Evolutionary conservation across 176 grass and related monocot species (phyloP).

Genomic region (Eremochloa ophiuroides): DNA sequence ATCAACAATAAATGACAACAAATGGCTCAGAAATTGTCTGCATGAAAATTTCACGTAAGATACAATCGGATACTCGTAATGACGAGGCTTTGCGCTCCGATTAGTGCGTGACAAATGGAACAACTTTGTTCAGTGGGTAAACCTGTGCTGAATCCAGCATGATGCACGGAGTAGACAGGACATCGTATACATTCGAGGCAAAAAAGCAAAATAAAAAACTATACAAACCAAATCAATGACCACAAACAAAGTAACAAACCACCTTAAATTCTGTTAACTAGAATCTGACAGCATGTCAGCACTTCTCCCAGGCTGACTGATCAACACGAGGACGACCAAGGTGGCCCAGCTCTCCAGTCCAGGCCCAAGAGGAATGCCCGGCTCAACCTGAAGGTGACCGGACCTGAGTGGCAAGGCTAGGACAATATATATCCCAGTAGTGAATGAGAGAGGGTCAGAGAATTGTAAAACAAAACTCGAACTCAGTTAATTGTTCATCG

Average conservation of each 20-base stretch:
- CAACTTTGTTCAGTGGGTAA: background rate
- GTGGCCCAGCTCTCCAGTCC: no score
- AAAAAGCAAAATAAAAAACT: background rate
- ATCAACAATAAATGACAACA: no score
- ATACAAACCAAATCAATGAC: background rate
- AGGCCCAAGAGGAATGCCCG: no score
- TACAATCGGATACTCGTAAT: background rate
- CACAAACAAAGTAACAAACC: background rate
- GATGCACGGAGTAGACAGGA: background rate
- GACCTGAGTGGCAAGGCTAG: no score
- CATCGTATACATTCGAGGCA: background rate
- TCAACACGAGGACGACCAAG: no score
- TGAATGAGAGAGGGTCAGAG: no score
- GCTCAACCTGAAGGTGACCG: no score
- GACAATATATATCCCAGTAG: no score
- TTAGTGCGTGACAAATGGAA: background rate
- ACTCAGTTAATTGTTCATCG: no score
- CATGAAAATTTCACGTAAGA: background rate
- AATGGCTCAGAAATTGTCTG: background rate
- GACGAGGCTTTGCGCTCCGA: background rate
- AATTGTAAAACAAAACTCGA: no score
- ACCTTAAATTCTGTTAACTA: background rate
- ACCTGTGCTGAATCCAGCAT: background rate
- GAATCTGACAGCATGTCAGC: slow-evolving; percentile 43
- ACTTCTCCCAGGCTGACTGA: no score